phyloP scores from a whole-genome alignment of 257 asterid genomes.

The Ilex aquifolium region DNA sequence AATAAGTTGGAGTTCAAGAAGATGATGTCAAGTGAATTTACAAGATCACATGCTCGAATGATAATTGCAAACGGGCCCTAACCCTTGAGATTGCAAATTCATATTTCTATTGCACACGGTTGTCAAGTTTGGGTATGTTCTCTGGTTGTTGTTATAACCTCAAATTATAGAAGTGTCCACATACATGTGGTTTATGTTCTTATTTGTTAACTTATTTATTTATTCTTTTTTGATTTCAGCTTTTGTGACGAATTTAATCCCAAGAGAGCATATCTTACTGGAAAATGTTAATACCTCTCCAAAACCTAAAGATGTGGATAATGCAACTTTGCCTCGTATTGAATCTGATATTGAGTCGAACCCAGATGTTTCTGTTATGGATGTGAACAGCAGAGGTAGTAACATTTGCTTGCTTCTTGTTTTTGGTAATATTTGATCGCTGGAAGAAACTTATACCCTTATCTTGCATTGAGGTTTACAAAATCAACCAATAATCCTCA shows the following conservation, averaged over 20 bases:
- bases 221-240: conserved; percentile 37
- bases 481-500: too few relatives aligned
- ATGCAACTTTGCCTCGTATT: conserved; percentile 33
- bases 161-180: neutral
- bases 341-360: conserved; percentile 40
- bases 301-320: conserved; percentile 50
- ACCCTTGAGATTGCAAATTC: too few relatives aligned
- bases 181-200: neutral
- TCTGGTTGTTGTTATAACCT: too few relatives aligned
- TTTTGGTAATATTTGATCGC: neutral
- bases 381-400: conserved; percentile 45
- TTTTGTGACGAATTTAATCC: conserved; percentile 46
- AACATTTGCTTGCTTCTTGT: neutral
- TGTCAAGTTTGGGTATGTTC: too few relatives aligned
- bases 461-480: too few relatives aligned
- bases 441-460: too few relatives aligned
- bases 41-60: too few relatives aligned
- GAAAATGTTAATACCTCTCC: conserved; percentile 53
- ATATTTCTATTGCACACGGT: too few relatives aligned
- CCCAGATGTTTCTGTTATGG: conserved; percentile 28
- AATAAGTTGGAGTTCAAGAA: too few relatives aligned
- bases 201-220: too few relatives aligned
- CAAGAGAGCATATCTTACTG: conserved; percentile 26
- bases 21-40: too few relatives aligned
- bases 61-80: too few relatives aligned